Evolutionary conservation across 2,329 filamentous ascomycete genomes (phyloP), one percentile per base, ranked within the genome.

Genomic region (Colletotrichum euphorbiae): DNA sequence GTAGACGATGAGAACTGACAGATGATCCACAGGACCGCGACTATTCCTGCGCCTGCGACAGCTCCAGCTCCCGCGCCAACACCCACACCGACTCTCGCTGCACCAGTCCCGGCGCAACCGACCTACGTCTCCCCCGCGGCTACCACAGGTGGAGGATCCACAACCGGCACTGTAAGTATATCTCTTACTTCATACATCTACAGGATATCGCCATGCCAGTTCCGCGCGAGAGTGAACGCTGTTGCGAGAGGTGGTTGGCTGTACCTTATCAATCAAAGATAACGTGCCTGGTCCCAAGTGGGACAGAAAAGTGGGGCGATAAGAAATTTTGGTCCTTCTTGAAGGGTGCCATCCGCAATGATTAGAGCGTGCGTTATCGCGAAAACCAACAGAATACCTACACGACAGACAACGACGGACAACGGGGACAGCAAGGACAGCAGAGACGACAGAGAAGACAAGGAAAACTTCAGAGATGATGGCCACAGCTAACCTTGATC

Each of bases 401-500:
- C 21, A 24, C 15, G 17, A 28, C n/a, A 21, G 48, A 51, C 15
- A 24, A 51, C 48, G 24, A 51, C 8, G 21, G 21, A n/a, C 13
- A 33, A 0, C 2, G n/a, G 21, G 28, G 7, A 51, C 48, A 28
- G 12, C 36, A 28, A 28, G 28, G 28, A 28, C 28, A 28, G 28
- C 48, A 31, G 4, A 51, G 48, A 51, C 24, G 21, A 38, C 11
- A 38, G 11, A 38, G 36, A 45, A 45, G n/a, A 8, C 42, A 12
- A 13, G 15, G 8, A 45, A 1, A 8, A 36, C 31, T 12, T 21
- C 2, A 36, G 79, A 73, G 67, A 82, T 81, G 79, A 81, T 86
- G 84, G 83, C 84, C 71, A 85, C 86, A 79, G 82, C 83, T 83
- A 84, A 84, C 77, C 78, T 83, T 76, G 80, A 86, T 73, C 80